Conservation (phyloP, 768 basidiomycete species). For the Tephrocybe sp. region DNA sequence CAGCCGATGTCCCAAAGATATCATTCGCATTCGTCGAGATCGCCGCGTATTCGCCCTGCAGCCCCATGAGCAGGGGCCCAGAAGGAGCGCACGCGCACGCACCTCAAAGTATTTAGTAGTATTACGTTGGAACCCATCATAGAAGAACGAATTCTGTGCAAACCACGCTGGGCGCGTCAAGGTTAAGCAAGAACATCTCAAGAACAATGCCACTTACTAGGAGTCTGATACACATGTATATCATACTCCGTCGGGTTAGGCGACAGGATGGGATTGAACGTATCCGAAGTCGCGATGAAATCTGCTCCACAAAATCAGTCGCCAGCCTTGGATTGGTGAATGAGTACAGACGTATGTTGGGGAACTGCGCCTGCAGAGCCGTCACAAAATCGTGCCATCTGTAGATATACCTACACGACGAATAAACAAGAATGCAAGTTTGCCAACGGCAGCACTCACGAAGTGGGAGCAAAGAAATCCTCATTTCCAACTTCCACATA, state of each 20-base stretch:
- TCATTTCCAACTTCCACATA: conserved; percentile 65
- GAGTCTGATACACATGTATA: conserved; percentile 56
- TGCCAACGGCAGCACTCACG: conserved; percentile 13
- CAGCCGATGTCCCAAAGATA: conserved; percentile 37
- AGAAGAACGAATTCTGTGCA: conserved; percentile 34
- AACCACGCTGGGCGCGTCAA: conserved; percentile 28
- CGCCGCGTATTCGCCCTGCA: conserved; percentile 54
- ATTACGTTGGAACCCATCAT: conserved; percentile 41
- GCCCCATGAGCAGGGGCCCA: background rate
- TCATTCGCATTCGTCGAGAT: conserved; percentile 48
- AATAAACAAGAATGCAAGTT: background rate
- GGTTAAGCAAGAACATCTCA: background rate
- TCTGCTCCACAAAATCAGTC: too few relatives aligned
- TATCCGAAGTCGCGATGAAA: conserved; percentile 50
- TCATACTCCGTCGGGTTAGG: conserved; percentile 51
- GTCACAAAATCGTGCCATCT: conserved; percentile 46
- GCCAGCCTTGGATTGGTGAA: too few relatives aligned
- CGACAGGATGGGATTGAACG: conserved; percentile 38
- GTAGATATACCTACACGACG: conserved; percentile 39
- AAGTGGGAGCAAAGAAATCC: conserved; percentile 23
- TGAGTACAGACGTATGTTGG: conserved; percentile 38
- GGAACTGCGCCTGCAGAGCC: conserved; percentile 42
- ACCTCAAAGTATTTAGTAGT: conserved; percentile 52
- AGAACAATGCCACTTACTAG: conserved; percentile 30
- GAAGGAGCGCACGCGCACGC: background rate